Evolutionary conservation across 129 eudicot genomes (phyloP).

Genomic region (Mikania micrantha): DNA sequence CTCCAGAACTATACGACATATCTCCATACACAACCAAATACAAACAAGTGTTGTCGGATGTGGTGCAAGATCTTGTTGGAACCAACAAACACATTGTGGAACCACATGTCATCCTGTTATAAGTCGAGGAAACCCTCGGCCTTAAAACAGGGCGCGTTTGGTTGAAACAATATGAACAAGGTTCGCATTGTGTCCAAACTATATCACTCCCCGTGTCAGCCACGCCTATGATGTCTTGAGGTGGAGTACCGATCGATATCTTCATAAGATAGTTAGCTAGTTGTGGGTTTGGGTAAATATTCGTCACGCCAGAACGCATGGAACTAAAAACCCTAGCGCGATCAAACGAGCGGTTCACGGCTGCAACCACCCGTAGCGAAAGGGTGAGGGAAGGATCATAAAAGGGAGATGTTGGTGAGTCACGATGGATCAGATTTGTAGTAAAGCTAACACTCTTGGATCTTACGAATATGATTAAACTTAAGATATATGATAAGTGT

Average conservation of each 20-base stretch:
- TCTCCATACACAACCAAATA: conserved; percentile 25
- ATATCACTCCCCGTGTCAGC: conserved; percentile 44
- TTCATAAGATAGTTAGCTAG: conserved; percentile 32
- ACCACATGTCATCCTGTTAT: conserved; percentile 16
- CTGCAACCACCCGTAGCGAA: conserved; percentile 15
- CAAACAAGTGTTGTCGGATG: conserved; percentile 19
- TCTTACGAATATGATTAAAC: neutral
- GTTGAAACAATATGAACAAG: conserved; percentile 35
- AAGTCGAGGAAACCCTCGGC: conserved; percentile 27
- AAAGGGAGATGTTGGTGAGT: conserved; percentile 31
- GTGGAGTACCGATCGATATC: conserved; percentile 31
- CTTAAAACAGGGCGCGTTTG: conserved; percentile 30
- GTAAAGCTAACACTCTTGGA: conserved; percentile 26
- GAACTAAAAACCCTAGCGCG: conserved; percentile 21
- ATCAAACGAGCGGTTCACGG: conserved; percentile 18
- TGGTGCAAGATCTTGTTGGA: conserved; percentile 12
- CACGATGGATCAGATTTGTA: conserved; percentile 28
- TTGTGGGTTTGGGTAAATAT: conserved; percentile 17
- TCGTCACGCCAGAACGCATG: conserved; percentile 19
- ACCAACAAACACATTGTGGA: conserved; percentile 20
- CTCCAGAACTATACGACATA: conserved; percentile 26
- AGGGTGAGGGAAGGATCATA: conserved; percentile 22
- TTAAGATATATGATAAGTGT: neutral
- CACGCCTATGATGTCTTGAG: conserved; percentile 26
- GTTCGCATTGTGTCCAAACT: conserved; percentile 45